Conservation (phyloP, 495 filamentous ascomycete species). For the Neurospora discreta region DNA sequence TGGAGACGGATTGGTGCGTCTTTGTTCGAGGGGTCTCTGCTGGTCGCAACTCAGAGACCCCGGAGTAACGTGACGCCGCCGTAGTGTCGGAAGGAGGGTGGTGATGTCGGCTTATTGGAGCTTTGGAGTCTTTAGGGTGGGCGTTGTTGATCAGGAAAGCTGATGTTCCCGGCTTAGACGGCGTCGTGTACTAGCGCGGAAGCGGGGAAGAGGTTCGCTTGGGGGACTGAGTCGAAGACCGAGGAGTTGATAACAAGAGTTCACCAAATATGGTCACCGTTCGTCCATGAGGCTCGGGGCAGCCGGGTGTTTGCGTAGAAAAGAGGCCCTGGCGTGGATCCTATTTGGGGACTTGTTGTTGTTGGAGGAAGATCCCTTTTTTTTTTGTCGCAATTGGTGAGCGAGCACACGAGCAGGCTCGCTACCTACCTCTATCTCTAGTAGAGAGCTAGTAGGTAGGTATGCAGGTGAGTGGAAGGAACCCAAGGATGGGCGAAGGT, state of each 20-base stretch:
- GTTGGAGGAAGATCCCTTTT: background rate
- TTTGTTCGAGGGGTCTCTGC: constrained; percentile 3
- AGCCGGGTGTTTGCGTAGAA: background rate
- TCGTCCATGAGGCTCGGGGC: background rate
- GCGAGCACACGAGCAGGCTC: background rate
- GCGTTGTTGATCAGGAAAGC: background rate
- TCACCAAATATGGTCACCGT: background rate
- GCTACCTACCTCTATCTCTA: background rate
- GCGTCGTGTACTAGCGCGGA: background rate
- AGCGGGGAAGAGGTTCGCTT: background rate
- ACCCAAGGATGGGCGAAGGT: background rate
- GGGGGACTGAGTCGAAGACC: background rate
- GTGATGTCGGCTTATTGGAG: background rate
- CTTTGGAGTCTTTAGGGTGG: background rate
- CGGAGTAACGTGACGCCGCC: background rate
- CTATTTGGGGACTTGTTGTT: background rate
- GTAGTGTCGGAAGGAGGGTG: background rate
- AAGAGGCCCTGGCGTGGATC: background rate
- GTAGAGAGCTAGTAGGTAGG: background rate
- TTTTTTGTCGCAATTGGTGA: background rate
- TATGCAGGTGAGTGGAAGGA: background rate
- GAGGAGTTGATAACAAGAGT: background rate
- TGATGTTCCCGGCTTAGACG: background rate
- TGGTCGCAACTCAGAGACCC: constrained; percentile 5
- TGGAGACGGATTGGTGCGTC: constrained; percentile 7